These are phyloP conservation scores for Pichia terricola DNA, from an alignment of 1,139 yeast genomes.

Conservation along the genomic window DNA sequence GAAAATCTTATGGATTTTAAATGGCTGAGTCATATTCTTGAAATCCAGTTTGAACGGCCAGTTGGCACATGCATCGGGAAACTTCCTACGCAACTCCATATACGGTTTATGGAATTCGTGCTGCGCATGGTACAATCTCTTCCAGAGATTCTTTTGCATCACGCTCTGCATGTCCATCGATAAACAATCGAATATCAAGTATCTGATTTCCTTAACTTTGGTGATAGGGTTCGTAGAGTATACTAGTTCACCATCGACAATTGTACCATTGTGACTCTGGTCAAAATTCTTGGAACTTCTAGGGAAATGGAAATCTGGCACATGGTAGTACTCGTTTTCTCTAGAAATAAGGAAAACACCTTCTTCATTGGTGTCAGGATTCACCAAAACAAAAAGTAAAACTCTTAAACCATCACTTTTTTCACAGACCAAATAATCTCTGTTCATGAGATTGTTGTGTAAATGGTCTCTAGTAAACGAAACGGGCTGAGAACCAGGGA, in stretches of 20 bases:
- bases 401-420: slow-evolving; percentile 92
- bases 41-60: slow-evolving; percentile 81
- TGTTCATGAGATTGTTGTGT: slow-evolving; percentile 44
- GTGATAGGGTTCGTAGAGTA: slow-evolving; percentile 41
- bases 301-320: slow-evolving; percentile 84
- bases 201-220: slow-evolving; percentile 56
- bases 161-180: slow-evolving; percentile 71
- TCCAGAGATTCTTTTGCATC: slow-evolving; percentile 61
- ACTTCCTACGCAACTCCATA: slow-evolving; percentile 50
- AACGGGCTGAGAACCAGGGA: slow-evolving; percentile 94
- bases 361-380: slow-evolving; percentile 65
- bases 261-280: slow-evolving; percentile 72
- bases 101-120: slow-evolving; percentile 78
- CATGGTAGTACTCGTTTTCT: slow-evolving; percentile 73
- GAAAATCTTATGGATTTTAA: slow-evolving; percentile 70
- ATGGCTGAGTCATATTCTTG: slow-evolving; percentile 80
- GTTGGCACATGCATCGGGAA: slow-evolving; percentile 64
- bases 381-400: slow-evolving; percentile 55
- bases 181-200: slow-evolving; percentile 83
- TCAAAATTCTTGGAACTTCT: slow-evolving; percentile 41
- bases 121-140: slow-evolving; percentile 81
- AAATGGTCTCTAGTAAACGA: slow-evolving; percentile 77
- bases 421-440: slow-evolving; percentile 86
- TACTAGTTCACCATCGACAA: slow-evolving; percentile 88
- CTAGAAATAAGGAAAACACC: slow-evolving; percentile 75